A percentile compares a stretch with the other conserved stretches of the same genome.
Evolutionary conservation across 805 yeast genomes (phyloP).

Genomic region (Cyberlindnera amylophila): DNA sequence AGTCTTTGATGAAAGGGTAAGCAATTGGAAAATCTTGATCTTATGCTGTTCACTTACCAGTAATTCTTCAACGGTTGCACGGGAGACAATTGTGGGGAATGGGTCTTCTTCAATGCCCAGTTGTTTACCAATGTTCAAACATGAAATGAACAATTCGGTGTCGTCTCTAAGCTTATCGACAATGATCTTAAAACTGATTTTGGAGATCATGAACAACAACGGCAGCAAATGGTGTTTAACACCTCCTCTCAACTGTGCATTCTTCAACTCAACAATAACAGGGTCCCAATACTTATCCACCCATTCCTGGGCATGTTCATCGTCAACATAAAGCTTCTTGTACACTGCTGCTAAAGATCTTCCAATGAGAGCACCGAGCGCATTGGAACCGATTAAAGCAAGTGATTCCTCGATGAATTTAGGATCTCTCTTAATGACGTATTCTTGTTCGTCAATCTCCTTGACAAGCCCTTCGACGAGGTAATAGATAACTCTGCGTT

Average conservation of each 20-base stretch:
- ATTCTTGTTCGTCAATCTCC: slow-evolving; percentile 37
- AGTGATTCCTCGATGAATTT: slow-evolving; percentile 46
- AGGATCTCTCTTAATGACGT: slow-evolving; percentile 42
- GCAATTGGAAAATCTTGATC: slow-evolving; percentile 54
- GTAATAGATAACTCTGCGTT: slow-evolving; percentile 58
- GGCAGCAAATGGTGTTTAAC: slow-evolving; percentile 62
- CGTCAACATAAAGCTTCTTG: slow-evolving; percentile 32
- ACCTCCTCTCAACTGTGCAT: slow-evolving; percentile 32
- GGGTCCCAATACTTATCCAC: slow-evolving; percentile 22
- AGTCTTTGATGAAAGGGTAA: slow-evolving; percentile 58
- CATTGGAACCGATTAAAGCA: slow-evolving; percentile 47
- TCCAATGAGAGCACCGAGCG: slow-evolving; percentile 66
- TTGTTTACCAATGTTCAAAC: slow-evolving; percentile 63
- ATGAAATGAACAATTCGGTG: slow-evolving; percentile 42
- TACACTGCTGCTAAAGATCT: slow-evolving; percentile 46
- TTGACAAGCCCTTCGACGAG: slow-evolving; percentile 54
- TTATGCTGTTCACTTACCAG: slow-evolving; percentile 46
- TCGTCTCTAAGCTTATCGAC: slow-evolving; percentile 31
- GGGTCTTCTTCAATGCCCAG: slow-evolving; percentile 51
- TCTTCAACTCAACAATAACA: slow-evolving; percentile 15
- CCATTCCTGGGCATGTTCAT: slow-evolving; percentile 23
- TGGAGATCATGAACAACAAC: slow-evolving; percentile 51
- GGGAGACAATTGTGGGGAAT: slow-evolving; percentile 36
- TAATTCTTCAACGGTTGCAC: slow-evolving; percentile 32
- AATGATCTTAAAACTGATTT: slow-evolving; percentile 38